Conservation (phyloP, 2,329 filamentous ascomycete species). For the Teratosphaeria destructans region DNA sequence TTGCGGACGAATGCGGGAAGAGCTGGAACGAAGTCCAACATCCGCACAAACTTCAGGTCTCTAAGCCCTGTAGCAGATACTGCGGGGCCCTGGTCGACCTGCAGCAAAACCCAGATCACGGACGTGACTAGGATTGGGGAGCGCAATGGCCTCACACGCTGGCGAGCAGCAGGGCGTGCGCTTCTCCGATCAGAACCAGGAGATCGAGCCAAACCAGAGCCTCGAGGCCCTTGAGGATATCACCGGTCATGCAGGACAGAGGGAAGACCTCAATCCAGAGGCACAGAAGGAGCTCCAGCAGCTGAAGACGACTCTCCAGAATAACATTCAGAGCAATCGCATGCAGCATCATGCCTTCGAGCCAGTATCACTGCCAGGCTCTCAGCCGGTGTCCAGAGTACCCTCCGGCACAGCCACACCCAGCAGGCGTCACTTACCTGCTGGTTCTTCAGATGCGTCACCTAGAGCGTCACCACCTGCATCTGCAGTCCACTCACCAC, state of each 20-base stretch:
- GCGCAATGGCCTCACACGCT: not conserved
- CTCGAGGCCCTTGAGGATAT: conserved; percentile 17
- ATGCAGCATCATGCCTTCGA: conserved; percentile 85
- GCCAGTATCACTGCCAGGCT: conserved; percentile 78
- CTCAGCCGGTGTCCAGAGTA: conserved; percentile 72
- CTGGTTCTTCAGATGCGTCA: conserved; percentile 50
- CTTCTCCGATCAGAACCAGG: conserved; percentile 60
- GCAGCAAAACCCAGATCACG: not conserved
- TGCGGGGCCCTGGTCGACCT: not conserved
- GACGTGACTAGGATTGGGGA: not conserved
- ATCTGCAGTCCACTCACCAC: conserved; percentile 72
- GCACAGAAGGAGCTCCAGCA: conserved; percentile 49
- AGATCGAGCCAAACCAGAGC: conserved; percentile 48
- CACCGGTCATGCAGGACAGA: conserved; percentile 9
- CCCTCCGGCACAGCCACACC: conserved; percentile 38
- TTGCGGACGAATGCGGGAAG: not conserved
- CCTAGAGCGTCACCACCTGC: conserved; percentile 57
- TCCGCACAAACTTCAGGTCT: not conserved
- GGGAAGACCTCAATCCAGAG: conserved; percentile 23
- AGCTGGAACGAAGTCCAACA: not conserved
- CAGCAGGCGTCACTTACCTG: conserved; percentile 29
- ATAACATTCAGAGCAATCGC: conserved; percentile 68
- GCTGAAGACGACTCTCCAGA: conserved; percentile 62
- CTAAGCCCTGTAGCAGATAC: not conserved
- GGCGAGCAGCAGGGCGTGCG: conserved; percentile 45